Base-by-base conservation (phyloP, 495 filamentous ascomycete species). In the Xylaria cubensis region DNA sequence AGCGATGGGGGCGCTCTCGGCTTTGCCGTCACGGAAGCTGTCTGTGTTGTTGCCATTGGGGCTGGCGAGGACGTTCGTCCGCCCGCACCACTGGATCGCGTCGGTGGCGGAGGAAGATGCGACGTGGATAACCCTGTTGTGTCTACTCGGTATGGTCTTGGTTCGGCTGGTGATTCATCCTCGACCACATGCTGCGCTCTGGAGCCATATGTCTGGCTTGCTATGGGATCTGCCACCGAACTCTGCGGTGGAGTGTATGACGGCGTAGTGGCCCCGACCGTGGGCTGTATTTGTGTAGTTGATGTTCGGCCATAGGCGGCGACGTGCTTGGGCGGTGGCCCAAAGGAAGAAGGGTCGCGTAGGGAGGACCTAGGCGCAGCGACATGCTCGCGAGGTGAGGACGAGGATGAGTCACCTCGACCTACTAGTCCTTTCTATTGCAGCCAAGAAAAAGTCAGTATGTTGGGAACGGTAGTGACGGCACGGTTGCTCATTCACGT, bases 321-420 rank as follows among this genome's bases (percentile, higher is more conserved):
- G n/a, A 75, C 56, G 6, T 74, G 83, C 73, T 91, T 97, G 4
- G 95, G 95, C 26, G 95, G 95, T 44, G 95, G 93, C 3, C 88
- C 94, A 79, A 99, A 98, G 15, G 90, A 87, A 0, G 89, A 79
- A 2, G 96, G 95, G 79, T 99, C 96, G 76, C 91, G 91, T 24
- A 99, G 85, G 2, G 91, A 85, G 4, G 90, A 87, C n/a, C 97
- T 79, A 2, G 96, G 95, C 6, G 85, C 83, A 21, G 93, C 89
- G 73, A 88, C 82, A 76, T 92, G 82, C 6, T 66, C 67, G 32
- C 44, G 44, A 13, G 67, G 15, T 21, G 72, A 63, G n/a, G 71
- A 67, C 29, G 72, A 63, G 17, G 71, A 69, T 7, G 76, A 75
- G 48, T 83, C 83, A 61, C 80, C 80, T 56, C 81, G 74, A 58